These are phyloP conservation scores for Aspergillus costaricaensis DNA, from an alignment of 2,329 filamentous ascomycete genomes.

Conservation along the genomic window DNA sequence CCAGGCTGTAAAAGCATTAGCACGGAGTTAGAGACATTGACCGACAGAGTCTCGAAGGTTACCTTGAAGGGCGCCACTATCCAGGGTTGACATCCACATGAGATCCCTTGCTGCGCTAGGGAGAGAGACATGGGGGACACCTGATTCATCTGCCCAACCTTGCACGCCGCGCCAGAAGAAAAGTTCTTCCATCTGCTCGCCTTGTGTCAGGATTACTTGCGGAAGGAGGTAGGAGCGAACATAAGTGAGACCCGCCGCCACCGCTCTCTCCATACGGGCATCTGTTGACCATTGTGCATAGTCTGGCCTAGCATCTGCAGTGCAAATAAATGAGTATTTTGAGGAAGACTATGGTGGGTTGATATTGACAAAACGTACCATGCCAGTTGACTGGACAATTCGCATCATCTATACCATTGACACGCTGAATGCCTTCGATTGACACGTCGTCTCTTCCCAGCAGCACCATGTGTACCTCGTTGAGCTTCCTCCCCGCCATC, in stretches of 20 bases:
- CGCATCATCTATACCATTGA: constrained; percentile 74
- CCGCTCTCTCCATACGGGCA: constrained; percentile 65
- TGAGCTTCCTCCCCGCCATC: constrained; percentile 71
- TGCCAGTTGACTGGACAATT: constrained; percentile 68
- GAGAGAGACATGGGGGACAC: constrained; percentile 71
- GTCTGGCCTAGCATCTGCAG: constrained; percentile 71
- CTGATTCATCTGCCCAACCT: constrained; percentile 54
- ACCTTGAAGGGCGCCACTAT: constrained; percentile 70
- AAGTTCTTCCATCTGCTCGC: constrained; percentile 64
- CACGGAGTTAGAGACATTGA: not conserved
- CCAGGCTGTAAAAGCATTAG: constrained; percentile 61
- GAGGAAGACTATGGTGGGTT: constrained; percentile 6
- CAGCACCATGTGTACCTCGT: constrained; percentile 78
- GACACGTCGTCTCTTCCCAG: constrained; percentile 72
- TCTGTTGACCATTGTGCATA: constrained; percentile 69
- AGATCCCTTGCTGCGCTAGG: constrained; percentile 64
- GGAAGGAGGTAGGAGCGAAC: constrained; percentile 75
- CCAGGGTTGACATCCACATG: constrained; percentile 77
- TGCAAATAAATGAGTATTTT: constrained; percentile 7
- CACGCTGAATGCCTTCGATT: constrained; percentile 66
- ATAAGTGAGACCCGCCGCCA: constrained; percentile 67
- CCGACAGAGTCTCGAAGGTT: constrained; percentile 25
- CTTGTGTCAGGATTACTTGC: constrained; percentile 73
- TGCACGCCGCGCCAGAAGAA: constrained; percentile 67
- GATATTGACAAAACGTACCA: constrained; percentile 53